Conservation (phyloP, 1,284 basidiomycete species). For the Mycena citricolor region DNA sequence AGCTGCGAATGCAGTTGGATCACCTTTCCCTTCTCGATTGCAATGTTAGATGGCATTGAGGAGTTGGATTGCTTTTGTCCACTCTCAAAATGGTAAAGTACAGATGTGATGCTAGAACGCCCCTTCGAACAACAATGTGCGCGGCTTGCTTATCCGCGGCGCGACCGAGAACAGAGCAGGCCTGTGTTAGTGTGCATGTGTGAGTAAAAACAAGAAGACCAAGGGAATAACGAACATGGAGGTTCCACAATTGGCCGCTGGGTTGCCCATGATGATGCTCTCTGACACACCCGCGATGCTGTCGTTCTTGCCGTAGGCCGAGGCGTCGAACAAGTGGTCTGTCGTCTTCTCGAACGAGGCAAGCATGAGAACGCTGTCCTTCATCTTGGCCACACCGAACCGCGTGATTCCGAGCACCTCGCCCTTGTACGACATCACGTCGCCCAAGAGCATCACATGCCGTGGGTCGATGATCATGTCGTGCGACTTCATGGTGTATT, state of each 20-base stretch:
- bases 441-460: conserved; percentile 97
- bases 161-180: conserved; percentile 29
- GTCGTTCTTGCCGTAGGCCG: conserved; percentile 95
- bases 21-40: no score
- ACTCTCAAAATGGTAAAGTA: no score
- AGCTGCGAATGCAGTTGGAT: no score
- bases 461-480: conserved; percentile 99
- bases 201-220: not conserved
- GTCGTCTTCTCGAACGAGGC: conserved; percentile 99
- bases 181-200: conserved; percentile 19
- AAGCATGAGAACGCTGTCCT: conserved; percentile 98
- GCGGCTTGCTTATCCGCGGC: conserved; percentile 31
- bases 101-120: conserved; percentile 30
- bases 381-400: conserved; percentile 99
- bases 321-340: conserved; percentile 97
- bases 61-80: no score
- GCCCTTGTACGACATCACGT: conserved; percentile 99
- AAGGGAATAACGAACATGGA: conserved; percentile 69
- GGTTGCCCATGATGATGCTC: conserved; percentile 99
- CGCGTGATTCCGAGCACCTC: conserved; percentile 98
- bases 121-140: conserved; percentile 32
- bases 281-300: conserved; percentile 96
- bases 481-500: conserved; percentile 96
- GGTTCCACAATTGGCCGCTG: conserved; percentile 94
- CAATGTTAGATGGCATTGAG: no score